A percentile compares a stretch with the other conserved stretches of the same genome.
These are phyloP conservation scores for Fusarium sp. DNA, from an alignment of 2,329 filamentous ascomycete genomes.

Conservation along the genomic window DNA sequence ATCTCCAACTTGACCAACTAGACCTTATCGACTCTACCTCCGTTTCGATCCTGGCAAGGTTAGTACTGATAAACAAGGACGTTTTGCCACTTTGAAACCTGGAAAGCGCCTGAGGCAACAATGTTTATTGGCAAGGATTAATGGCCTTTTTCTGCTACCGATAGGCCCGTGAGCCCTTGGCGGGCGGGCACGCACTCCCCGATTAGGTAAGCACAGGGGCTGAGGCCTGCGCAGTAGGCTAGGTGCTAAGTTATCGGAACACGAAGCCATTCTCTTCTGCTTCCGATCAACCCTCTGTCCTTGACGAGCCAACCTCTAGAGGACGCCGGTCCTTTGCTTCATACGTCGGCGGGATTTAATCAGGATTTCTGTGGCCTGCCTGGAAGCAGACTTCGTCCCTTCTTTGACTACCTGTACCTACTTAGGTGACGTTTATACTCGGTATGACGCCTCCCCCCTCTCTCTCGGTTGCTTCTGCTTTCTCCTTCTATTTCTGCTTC, in stretches of 20 bases:
- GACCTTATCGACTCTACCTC: slow-evolving; percentile 3
- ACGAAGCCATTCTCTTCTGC: slow-evolving; percentile 36
- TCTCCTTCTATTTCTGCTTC: background rate
- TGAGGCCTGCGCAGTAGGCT: slow-evolving; percentile 25
- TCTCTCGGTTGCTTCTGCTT: background rate
- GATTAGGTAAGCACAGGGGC: slow-evolving; percentile 43
- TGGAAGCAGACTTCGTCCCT: slow-evolving; percentile 50
- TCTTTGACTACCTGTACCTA: slow-evolving; percentile 39
- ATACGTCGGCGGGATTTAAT: slow-evolving; percentile 42
- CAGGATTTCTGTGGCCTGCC: slow-evolving; percentile 46
- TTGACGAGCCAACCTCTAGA: slow-evolving; percentile 38
- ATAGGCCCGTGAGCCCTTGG: slow-evolving; percentile 20
- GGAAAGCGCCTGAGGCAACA: slow-evolving; percentile 35
- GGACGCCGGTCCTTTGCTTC: slow-evolving; percentile 43
- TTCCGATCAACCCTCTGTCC: slow-evolving; percentile 30
- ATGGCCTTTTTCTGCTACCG: slow-evolving; percentile 10
- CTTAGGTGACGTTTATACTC: slow-evolving; percentile 37
- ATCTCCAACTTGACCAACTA: background rate
- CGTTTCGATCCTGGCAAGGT: background rate
- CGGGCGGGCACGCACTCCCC: background rate
- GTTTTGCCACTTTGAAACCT: background rate
- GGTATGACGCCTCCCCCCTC: slow-evolving; percentile 34
- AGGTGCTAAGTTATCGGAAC: slow-evolving; percentile 12
- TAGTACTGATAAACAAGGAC: background rate
- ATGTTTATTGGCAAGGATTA: slow-evolving; percentile 19